phyloP scores from a whole-genome alignment of 768 basidiomycete genomes.

The Naganishia antarctica region DNA sequence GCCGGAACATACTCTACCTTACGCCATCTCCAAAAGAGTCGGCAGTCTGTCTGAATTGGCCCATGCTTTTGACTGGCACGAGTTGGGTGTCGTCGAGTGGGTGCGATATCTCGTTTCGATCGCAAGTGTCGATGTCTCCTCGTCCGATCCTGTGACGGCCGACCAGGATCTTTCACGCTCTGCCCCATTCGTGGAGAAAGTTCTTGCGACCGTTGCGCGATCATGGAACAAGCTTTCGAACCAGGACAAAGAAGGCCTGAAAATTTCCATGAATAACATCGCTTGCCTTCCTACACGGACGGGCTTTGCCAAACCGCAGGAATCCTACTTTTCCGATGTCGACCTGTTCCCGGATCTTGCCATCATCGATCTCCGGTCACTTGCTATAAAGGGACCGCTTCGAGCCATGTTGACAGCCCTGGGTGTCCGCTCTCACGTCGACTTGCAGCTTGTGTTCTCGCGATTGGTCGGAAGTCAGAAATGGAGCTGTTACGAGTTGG shows the following conservation, averaged over 20 bases:
- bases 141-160: constrained; percentile 3
- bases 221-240: constrained; percentile 66
- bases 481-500: constrained; percentile 79
- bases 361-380: constrained; percentile 64
- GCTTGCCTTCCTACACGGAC: constrained; percentile 67
- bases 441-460: constrained; percentile 87
- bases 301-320: constrained; percentile 67
- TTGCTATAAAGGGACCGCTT: constrained; percentile 61
- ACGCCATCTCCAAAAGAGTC: constrained; percentile 57
- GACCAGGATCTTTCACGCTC: constrained; percentile 65
- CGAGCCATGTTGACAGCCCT: constrained; percentile 63
- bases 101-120: constrained; percentile 57
- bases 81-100: constrained; percentile 74
- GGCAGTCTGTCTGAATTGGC: constrained; percentile 31
- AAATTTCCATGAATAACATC: constrained; percentile 54
- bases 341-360: constrained; percentile 86
- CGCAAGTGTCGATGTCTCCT: constrained; percentile 28
- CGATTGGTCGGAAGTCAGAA: constrained; percentile 55
- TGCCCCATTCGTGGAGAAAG: constrained; percentile 72
- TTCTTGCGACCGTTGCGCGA: constrained; percentile 62
- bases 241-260: constrained; percentile 54
- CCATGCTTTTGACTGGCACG: constrained; percentile 65
- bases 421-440: constrained; percentile 85
- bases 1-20: constrained; percentile 67
- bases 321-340: constrained; percentile 78